Evolutionary conservation across 2,329 filamentous ascomycete genomes (phyloP), one percentile per base, ranked within the genome.

Genomic region (Pyricularia pennisetigena): DNA sequence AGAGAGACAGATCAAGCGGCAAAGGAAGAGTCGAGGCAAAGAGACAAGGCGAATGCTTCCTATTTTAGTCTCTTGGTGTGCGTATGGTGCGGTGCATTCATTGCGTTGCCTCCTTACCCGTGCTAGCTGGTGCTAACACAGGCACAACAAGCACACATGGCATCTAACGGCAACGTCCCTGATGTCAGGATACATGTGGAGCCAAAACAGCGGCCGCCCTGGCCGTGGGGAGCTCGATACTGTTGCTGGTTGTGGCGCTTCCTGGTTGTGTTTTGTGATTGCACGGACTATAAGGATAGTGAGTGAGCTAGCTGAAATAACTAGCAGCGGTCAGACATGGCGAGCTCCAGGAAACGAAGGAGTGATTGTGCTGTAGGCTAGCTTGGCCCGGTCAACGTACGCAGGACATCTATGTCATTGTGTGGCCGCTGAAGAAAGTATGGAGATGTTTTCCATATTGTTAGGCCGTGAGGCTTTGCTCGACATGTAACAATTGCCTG

Each of bases 11-110:
- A 30, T 9, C n/a, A 65, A 26, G 9, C 32, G n/a, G 29, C 23
- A 65, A 23, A 65, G n/a, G 8, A 26, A 41, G 32, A 65, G 20
- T 32, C 16, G n/a, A 35, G 8, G 10, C 10, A 26, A 65, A 23
- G 29, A n/a, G 63, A 26, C 32, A 65, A 28, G 63, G 63, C 63
- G 63, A 65, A 5, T 41, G 32, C 63, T 35, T 65, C 29, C 29
- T 41, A 65, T 65, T 62, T 62, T 62, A 62, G 59, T 62, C 59
- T 62, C 59, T 26, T 62, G 59, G 59, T 62, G 59, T 62, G 24
- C 7, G 16, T 62, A 7, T 28, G 26, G 12, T 41, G 12, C 3
- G 26, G 16, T 29, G 14, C 59, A 16, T n/a, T 54, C 3, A 12
- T 28, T 29, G 14, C 59, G 28, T n/a, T 54, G 41, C 41, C 41